Percentiles rank a stretch among this genome's conserved stretches.
Conservation (phyloP, 768 basidiomycete species). For the Hirschioporus abietinus region DNA sequence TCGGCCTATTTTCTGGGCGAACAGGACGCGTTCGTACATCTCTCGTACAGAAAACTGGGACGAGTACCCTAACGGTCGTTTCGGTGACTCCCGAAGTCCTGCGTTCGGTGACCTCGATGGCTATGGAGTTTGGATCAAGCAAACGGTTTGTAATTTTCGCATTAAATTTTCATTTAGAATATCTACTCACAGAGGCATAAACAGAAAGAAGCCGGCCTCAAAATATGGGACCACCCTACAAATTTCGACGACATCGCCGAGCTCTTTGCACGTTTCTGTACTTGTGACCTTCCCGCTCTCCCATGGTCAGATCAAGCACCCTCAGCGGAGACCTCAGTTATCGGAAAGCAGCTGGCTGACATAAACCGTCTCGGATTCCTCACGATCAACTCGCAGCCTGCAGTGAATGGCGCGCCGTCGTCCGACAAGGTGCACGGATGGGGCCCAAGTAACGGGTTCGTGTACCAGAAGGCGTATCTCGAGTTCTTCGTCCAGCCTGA, state of each 20-base stretch:
- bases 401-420: slow-evolving; percentile 84
- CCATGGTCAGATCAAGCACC: slow-evolving; percentile 96
- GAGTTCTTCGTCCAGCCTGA: slow-evolving; percentile 88
- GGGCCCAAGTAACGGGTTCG: slow-evolving; percentile 91
- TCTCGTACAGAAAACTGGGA: slow-evolving; percentile 99
- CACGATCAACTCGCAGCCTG: slow-evolving; percentile 96
- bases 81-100: slow-evolving; percentile 94
- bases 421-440: slow-evolving; percentile 86
- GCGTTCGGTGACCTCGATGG: slow-evolving; percentile 98
- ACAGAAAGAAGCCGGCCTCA: slow-evolving; percentile 82
- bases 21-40: slow-evolving; percentile 90
- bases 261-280: slow-evolving; percentile 85
- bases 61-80: slow-evolving; percentile 98
- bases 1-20: slow-evolving; percentile 99
- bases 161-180: not conserved
- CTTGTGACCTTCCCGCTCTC: slow-evolving; percentile 62
- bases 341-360: slow-evolving; percentile 69
- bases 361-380: slow-evolving; percentile 92
- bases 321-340: slow-evolving; percentile 76
- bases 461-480: slow-evolving; percentile 95
- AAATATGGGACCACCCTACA: slow-evolving; percentile 83
- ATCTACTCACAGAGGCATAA: slow-evolving; percentile 9
- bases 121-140: slow-evolving; percentile 89
- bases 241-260: slow-evolving; percentile 55
- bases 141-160: slow-evolving; percentile 50